A percentile compares a stretch with the other conserved stretches of the same genome.
Conservation (phyloP, 1,284 basidiomycete species). For the Irpex lacteus region DNA sequence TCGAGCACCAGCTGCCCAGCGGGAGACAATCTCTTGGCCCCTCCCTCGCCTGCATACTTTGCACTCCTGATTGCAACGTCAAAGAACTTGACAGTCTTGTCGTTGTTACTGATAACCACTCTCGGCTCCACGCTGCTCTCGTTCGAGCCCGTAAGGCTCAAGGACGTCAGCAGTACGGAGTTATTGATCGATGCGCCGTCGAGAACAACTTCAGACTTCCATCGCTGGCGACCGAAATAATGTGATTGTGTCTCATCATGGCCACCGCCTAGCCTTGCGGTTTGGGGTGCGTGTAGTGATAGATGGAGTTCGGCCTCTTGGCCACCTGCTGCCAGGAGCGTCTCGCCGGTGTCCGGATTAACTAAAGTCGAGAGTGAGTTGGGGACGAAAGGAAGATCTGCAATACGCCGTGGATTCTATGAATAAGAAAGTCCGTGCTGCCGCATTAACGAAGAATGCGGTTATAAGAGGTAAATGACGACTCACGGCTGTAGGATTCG, state of each 20-base stretch:
- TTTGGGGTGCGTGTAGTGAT: constrained; percentile 43
- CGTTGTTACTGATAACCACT: constrained; percentile 84
- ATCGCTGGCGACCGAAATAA: constrained; percentile 34
- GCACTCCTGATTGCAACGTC: constrained; percentile 53
- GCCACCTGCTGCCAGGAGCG: constrained; percentile 79
- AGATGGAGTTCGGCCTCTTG: constrained; percentile 80
- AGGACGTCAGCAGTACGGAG: constrained; percentile 68
- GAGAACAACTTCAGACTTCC: constrained; percentile 57
- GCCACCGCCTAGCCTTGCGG: constrained; percentile 12
- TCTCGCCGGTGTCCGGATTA: constrained; percentile 49
- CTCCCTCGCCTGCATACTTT: constrained; percentile 9
- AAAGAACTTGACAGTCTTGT: constrained; percentile 73
- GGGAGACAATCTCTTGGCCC: constrained; percentile 36
- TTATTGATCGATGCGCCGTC: constrained; percentile 78
- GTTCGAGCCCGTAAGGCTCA: constrained; percentile 53
- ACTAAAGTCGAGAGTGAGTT: constrained; percentile 68
- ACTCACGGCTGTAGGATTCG: constrained; percentile 50
- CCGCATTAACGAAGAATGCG: constrained; percentile 2
- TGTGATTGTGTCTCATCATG: not conserved
- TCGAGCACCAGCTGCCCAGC: constrained; percentile 58
- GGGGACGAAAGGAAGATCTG: constrained; percentile 57
- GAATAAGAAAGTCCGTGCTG: not conserved
- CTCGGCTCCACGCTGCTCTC: constrained; percentile 65
- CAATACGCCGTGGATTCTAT: constrained; percentile 50
- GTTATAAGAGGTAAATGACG: constrained; percentile 2